Evolutionary conservation across 2,329 filamentous ascomycete genomes (phyloP).

Genomic region (Zymoseptoria crescenta): DNA sequence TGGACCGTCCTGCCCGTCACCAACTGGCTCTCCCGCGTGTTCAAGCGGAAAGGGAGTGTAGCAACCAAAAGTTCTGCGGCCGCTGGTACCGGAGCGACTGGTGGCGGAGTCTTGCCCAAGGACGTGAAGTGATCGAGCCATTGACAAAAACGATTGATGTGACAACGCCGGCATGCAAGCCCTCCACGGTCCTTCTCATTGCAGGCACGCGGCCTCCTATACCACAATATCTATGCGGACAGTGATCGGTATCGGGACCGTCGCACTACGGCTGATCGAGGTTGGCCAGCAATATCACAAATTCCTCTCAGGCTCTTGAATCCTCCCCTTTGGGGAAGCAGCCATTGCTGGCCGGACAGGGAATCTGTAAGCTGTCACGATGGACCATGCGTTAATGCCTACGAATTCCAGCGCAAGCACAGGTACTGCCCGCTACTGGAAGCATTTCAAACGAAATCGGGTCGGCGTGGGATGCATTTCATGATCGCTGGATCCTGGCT

Average conservation of each 20-base stretch:
- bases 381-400: too few relatives aligned
- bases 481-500: too few relatives aligned
- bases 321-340: too few relatives aligned
- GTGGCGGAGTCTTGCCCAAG: constrained; percentile 27
- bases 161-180: background rate
- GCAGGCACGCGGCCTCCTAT: background rate
- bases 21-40: constrained; percentile 32
- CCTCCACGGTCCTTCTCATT: background rate
- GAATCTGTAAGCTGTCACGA: too few relatives aligned
- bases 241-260: too few relatives aligned
- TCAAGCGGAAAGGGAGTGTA: constrained; percentile 26
- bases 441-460: too few relatives aligned
- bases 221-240: background rate
- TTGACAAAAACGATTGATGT: background rate
- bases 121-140: background rate
- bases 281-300: background rate
- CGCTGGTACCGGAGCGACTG: constrained; percentile 30
- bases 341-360: too few relatives aligned
- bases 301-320: background rate
- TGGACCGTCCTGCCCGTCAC: constrained; percentile 47
- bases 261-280: too few relatives aligned
- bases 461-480: too few relatives aligned
- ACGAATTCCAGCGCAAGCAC: too few relatives aligned
- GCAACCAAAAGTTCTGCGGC: constrained; percentile 13
- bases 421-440: too few relatives aligned